phyloP scores from a whole-genome alignment of 441 rosid species.

The Arabidopsis hybrid region DNA sequence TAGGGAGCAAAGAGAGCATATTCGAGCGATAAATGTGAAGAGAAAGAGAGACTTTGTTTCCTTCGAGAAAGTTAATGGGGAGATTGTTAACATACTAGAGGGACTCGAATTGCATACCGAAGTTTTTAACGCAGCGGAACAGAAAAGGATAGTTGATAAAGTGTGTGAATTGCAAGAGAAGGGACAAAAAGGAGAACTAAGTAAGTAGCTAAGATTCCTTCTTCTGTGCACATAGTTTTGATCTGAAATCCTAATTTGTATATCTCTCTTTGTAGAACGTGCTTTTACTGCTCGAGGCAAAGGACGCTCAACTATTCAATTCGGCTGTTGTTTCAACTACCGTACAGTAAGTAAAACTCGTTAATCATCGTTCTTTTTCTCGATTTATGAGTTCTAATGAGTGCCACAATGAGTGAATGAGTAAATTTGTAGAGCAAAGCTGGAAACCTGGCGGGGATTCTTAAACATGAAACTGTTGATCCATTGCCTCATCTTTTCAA shows the following conservation, averaged over 20 bases:
- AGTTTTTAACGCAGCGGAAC: conserved; percentile 81
- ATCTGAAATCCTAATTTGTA: not conserved
- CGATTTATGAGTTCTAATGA: too few relatives aligned
- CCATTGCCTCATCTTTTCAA: too few relatives aligned
- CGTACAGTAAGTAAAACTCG: too few relatives aligned
- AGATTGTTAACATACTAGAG: conserved; percentile 66
- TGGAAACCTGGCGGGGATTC: too few relatives aligned
- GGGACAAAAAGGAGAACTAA: conserved; percentile 69
- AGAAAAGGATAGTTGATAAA: conserved; percentile 74
- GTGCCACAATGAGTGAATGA: too few relatives aligned
- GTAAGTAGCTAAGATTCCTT: conserved; percentile 50
- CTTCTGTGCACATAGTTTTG: too few relatives aligned
- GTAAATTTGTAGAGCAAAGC: too few relatives aligned
- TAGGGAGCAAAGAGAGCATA: conserved; percentile 65
- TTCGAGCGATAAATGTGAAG: conserved; percentile 69
- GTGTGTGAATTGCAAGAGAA: conserved; percentile 58
- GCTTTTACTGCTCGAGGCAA: conserved; percentile 86
- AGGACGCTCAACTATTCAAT: conserved; percentile 44
- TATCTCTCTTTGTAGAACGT: conserved; percentile 49
- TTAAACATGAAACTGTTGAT: too few relatives aligned
- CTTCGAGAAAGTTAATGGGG: conserved; percentile 71
- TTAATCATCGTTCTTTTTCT: too few relatives aligned
- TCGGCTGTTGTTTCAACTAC: too few relatives aligned
- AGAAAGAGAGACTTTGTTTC: conserved; percentile 74
- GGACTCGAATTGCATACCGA: conserved; percentile 80